Evolutionary conservation across 2,329 filamentous ascomycete genomes (phyloP).

Genomic region (Aspergillus bombycis): DNA sequence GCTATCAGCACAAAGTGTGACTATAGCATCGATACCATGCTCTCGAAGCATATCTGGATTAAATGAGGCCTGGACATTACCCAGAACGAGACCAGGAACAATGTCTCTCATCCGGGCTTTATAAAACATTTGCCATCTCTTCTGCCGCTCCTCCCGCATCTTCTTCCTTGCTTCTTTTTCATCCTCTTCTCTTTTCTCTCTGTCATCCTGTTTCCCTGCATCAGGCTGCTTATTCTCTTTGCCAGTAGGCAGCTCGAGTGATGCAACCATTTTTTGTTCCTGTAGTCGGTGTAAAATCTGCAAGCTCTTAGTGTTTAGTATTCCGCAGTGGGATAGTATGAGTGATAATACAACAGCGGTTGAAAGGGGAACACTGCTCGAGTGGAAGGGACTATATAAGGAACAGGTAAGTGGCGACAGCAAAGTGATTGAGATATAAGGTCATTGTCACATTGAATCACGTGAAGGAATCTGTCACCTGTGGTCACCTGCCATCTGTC

Average conservation of each 20-base stretch:
- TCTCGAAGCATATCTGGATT: slow-evolving; percentile 26
- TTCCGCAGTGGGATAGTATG: neutral
- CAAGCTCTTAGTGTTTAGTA: neutral
- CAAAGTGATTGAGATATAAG: too few relatives aligned
- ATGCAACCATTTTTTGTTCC: neutral
- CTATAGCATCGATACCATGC: slow-evolving; percentile 26
- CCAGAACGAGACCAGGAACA: slow-evolving; percentile 30
- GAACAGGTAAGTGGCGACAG: too few relatives aligned
- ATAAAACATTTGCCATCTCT: slow-evolving; percentile 23
- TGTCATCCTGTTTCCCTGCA: neutral
- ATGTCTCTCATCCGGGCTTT: slow-evolving; percentile 26
- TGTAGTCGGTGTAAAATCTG: neutral
- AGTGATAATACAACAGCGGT: neutral
- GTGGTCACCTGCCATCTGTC: too few relatives aligned
- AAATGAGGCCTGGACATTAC: slow-evolving; percentile 28
- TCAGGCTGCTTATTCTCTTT: neutral
- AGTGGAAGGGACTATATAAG: too few relatives aligned
- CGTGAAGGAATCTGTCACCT: too few relatives aligned
- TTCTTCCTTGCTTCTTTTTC: neutral
- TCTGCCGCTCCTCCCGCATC: slow-evolving; percentile 14
- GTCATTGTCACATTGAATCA: too few relatives aligned
- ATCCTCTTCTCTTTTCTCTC: neutral
- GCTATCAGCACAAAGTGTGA: slow-evolving; percentile 27
- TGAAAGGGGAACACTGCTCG: neutral
- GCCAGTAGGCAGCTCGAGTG: neutral